These are phyloP conservation scores for Gaeumannomyces sp. DNA, from an alignment of 2,329 filamentous ascomycete species.

Conservation along the genomic window DNA sequence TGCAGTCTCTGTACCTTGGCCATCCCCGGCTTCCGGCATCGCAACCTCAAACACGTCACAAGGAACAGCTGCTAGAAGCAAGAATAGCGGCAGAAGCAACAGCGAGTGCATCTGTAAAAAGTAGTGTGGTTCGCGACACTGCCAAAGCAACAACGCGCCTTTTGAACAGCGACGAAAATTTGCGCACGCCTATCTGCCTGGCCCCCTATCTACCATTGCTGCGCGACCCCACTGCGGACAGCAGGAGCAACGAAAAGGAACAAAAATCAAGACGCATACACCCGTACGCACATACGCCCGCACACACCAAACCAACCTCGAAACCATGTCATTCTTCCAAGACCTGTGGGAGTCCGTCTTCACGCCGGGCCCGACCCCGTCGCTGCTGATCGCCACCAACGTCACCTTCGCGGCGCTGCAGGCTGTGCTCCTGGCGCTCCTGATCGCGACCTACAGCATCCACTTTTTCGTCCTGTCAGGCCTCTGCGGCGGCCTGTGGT, in stretches of 20 bases:
- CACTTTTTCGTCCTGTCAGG: constrained; percentile 81
- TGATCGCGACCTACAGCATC: constrained; percentile 76
- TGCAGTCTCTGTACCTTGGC: neutral
- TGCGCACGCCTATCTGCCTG: neutral
- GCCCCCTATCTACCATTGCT: neutral
- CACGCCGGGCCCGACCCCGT: constrained; percentile 82
- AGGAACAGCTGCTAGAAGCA: neutral
- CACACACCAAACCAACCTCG: neutral
- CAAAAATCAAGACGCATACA: neutral
- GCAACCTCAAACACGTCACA: neutral
- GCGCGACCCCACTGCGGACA: neutral
- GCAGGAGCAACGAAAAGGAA: neutral
- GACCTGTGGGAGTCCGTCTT: constrained; percentile 91
- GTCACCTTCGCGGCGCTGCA: constrained; percentile 82
- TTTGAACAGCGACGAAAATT: neutral
- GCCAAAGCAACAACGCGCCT: neutral
- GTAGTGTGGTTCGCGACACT: neutral
- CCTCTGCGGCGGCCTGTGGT: constrained; percentile 80
- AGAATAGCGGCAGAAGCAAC: neutral
- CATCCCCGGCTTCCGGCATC: neutral
- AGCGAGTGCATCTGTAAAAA: neutral
- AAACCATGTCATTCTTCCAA: constrained; percentile 57
- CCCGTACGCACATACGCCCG: neutral
- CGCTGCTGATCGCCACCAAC: constrained; percentile 85
- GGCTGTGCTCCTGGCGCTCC: constrained; percentile 65